phyloP scores from a whole-genome alignment of 495 filamentous ascomycete species.

The Aspergillus baeticus region DNA sequence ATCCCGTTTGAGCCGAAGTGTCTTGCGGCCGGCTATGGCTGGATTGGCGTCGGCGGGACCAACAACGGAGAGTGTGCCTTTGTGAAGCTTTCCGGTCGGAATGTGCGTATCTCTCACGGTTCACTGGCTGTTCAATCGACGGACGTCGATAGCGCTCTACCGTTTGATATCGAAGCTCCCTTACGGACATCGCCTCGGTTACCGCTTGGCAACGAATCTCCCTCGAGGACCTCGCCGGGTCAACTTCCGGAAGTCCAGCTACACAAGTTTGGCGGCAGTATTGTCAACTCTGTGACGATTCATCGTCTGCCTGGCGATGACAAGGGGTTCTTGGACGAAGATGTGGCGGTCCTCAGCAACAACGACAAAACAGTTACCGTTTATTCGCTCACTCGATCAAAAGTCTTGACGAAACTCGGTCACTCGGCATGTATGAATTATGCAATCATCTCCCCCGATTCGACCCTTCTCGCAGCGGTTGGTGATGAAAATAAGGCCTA shows the following conservation, averaged over 20 bases:
- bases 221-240: constrained; percentile 27
- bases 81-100: constrained; percentile 57
- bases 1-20: constrained; percentile 83
- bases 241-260: constrained; percentile 47
- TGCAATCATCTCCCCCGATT: constrained; percentile 87
- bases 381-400: constrained; percentile 64
- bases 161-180: constrained; percentile 51
- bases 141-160: constrained; percentile 62
- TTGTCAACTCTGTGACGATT: constrained; percentile 73
- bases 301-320: constrained; percentile 54
- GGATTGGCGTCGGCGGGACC: constrained; percentile 83
- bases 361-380: constrained; percentile 86
- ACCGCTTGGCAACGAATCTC: constrained; percentile 26
- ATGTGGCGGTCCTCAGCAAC: constrained; percentile 70
- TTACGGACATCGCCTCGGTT: constrained; percentile 28
- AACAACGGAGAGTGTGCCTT: constrained; percentile 82
- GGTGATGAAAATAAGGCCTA: constrained; percentile 83
- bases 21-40: constrained; percentile 78
- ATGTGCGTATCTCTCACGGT: constrained; percentile 27
- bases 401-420: constrained; percentile 63
- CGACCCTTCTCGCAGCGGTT: constrained; percentile 74
- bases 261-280: constrained; percentile 53
- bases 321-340: constrained; percentile 52
- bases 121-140: constrained; percentile 35
- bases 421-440: constrained; percentile 87